phyloP scores from a whole-genome alignment of 164 flowering plant species.

The Magnolia officinalis region DNA sequence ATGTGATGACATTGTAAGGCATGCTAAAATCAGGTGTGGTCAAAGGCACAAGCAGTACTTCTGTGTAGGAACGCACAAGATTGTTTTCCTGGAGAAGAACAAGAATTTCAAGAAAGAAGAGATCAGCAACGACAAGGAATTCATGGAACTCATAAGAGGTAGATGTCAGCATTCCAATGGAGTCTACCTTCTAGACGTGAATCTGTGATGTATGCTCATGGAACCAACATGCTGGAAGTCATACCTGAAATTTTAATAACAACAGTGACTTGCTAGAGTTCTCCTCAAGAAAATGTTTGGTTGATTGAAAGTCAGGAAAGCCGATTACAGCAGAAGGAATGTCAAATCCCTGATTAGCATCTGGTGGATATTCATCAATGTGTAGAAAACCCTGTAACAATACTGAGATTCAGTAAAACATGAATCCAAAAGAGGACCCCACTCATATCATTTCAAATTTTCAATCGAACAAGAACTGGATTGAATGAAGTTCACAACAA shows the following conservation, averaged over 20 bases:
- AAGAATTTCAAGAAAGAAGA: neutral
- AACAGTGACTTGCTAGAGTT: conserved; percentile 40
- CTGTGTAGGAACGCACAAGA: conserved; percentile 73
- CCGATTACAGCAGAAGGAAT: conserved; percentile 87
- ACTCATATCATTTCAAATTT: neutral
- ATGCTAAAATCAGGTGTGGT: conserved; percentile 99
- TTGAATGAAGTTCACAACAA: neutral
- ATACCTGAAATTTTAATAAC: conserved; percentile 69
- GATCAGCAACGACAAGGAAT: neutral
- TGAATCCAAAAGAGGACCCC: neutral
- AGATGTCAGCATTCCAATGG: neutral
- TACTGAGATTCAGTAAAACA: neutral
- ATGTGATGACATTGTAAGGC: conserved; percentile 97
- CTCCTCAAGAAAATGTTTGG: conserved; percentile 33
- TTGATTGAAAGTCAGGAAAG: conserved; percentile 59
- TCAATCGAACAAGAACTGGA: neutral
- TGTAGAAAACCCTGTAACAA: conserved; percentile 74
- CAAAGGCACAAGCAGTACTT: conserved; percentile 91
- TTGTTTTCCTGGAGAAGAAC: conserved; percentile 45
- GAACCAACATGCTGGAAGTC: neutral
- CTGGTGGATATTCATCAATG: conserved; percentile 95
- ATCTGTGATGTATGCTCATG: neutral
- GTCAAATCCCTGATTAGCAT: conserved; percentile 98
- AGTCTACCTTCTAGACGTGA: neutral
- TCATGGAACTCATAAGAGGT: neutral